These are phyloP conservation scores for Rhizophagus clarus DNA, from an alignment of 192 early-diverging fungal genomes.

Conservation along the genomic window DNA sequence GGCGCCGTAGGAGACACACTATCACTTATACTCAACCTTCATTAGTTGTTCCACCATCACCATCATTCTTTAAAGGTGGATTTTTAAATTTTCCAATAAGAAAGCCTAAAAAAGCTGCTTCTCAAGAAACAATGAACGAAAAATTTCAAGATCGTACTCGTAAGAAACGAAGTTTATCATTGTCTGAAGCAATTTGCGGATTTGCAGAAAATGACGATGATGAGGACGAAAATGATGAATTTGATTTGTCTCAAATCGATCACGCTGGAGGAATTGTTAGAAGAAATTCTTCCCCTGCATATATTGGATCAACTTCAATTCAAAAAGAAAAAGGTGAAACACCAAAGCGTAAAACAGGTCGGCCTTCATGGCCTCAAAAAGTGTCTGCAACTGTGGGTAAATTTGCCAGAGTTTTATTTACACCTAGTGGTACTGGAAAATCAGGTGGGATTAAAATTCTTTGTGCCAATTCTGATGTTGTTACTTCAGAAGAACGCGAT, in stretches of 20 bases:
- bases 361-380: conserved; percentile 7
- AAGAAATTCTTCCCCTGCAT: conserved; percentile 19
- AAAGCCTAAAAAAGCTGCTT: not conserved
- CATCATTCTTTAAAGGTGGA: not conserved
- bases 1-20: not conserved
- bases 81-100: not conserved
- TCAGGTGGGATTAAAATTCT: not conserved
- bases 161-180: conserved; percentile 5
- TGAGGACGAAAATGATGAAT: not conserved
- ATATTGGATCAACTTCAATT: not conserved
- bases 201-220: conserved; percentile 4
- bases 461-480: not conserved
- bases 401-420: conserved; percentile 5
- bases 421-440: not conserved
- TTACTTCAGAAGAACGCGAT: not conserved
- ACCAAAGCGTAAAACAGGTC: not conserved
- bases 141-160: not conserved
- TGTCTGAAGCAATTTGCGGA: conserved; percentile 12
- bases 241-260: conserved; percentile 8
- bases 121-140: not conserved
- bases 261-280: not conserved
- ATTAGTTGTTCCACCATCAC: not conserved
- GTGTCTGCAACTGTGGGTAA: conserved; percentile 7
- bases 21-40: not conserved
- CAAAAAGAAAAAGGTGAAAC: not conserved